These are phyloP conservation scores for Cyclotella baltica DNA, from an alignment of 108 stramenopile genomes.

Conservation along the genomic window DNA sequence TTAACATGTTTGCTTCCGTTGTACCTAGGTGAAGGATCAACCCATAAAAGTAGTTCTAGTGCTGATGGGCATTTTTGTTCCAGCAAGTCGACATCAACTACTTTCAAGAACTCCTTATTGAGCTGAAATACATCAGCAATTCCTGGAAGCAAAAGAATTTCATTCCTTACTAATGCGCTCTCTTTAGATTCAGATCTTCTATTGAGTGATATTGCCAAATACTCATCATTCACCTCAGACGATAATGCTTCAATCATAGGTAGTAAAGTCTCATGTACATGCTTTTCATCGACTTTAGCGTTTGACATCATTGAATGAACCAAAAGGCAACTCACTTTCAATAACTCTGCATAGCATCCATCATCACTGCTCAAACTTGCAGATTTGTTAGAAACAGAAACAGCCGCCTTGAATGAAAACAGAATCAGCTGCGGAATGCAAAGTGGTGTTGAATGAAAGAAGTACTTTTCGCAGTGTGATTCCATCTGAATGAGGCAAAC, in stretches of 20 bases:
- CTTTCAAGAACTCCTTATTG: constrained; percentile 2
- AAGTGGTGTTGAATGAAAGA: constrained; percentile 16
- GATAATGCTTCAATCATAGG: constrained; percentile 24
- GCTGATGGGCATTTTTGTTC: constrained; percentile 24
- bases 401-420: neutral
- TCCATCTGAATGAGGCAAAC: constrained; percentile 29
- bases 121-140: constrained; percentile 14
- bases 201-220: constrained; percentile 11
- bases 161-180: neutral
- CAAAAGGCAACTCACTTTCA: constrained; percentile 12
- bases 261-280: constrained; percentile 9
- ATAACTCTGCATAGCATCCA: neutral
- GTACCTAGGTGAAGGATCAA: constrained; percentile 3
- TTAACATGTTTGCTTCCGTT: neutral
- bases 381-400: neutral
- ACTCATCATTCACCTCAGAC: constrained; percentile 25
- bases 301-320: constrained; percentile 19
- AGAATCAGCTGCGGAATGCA: constrained; percentile 2
- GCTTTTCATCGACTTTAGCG: neutral
- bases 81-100: constrained; percentile 16
- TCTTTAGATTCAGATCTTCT: neutral
- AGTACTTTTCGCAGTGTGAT: constrained; percentile 26
- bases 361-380: neutral
- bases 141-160: constrained; percentile 26
- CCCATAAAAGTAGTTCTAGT: constrained; percentile 29